Evolutionary conservation across 148 eudicot genomes (phyloP), one percentile per base, ranked within the genome.

Genomic region (Chenopodium quinoa): DNA sequence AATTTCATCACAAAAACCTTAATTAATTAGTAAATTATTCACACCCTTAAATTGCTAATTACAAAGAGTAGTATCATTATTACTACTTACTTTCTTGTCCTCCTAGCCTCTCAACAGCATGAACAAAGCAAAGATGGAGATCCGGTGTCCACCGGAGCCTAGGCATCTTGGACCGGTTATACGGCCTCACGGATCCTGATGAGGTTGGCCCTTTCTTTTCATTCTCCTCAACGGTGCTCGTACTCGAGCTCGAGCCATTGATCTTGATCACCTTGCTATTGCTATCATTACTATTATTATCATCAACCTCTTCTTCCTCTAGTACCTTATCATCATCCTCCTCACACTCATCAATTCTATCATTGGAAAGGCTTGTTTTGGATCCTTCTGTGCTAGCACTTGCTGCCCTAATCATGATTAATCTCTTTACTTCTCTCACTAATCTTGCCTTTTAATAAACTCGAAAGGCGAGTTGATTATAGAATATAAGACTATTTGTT

Each of bases 121-220:
- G 93, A 82, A 88, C 85, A 82, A 94, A 94, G 80, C 95, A 89
- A 79, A 90, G 93, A 71, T 94, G 98, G 80, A 94, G 98, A 75
- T 92, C 98, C 19, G 98, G 97, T 0, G 98, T 94, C 97, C 98
- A 94, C 34, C 97, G 85, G 25, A 94, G 95, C 75, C 98, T 84
- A 1, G 97, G 97, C 84, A 88, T 89, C 89, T 93, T 94, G 2
- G 98, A 94, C 9, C 98, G 93, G 68, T 81, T 84, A n/a, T 94
- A 94, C 4, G 86, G 97, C 86, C 98, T 89, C 23, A 94, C 94
- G 17, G 90, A 90, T 84, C 92, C 92, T 17, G 87, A 81, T 48
- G 86, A 81, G 4, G 66, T 79, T 12, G 77, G 40, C 44, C 77
- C 88, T 81, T 86, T 90, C 85, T 90, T 91, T 27, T 87, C 86